Percentiles rank a stretch among this genome's conserved stretches.
Conservation (phyloP, 305 asterid genomes). For the Solanum aculeatissimum region DNA sequence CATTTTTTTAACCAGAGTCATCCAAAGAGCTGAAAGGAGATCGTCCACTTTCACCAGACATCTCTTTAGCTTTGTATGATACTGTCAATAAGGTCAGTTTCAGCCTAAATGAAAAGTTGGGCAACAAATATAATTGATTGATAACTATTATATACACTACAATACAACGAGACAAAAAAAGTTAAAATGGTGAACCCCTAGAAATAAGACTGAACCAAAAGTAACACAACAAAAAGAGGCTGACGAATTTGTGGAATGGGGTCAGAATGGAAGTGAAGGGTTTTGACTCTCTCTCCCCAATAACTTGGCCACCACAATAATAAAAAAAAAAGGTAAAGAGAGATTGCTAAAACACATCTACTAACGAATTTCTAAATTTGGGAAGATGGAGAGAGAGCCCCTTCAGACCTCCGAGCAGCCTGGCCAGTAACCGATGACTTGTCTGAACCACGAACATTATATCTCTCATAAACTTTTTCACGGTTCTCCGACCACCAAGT, state of each 20-base stretch:
- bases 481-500: slow-evolving; percentile 99
- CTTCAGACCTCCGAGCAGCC: slow-evolving; percentile 58
- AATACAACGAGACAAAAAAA: slow-evolving; percentile 15
- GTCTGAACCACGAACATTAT: slow-evolving; percentile 83
- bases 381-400: slow-evolving; percentile 58
- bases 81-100: too few species aligned
- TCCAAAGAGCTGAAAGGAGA: too few species aligned
- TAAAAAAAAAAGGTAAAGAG: slow-evolving; percentile 10
- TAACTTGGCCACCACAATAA: slow-evolving; percentile 10
- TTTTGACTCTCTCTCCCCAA: slow-evolving; percentile 18
- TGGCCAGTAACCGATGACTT: slow-evolving; percentile 68
- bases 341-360: background rate
- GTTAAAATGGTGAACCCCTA: slow-evolving; percentile 13
- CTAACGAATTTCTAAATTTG: slow-evolving; percentile 29
- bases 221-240: background rate
- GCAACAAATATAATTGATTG: slow-evolving; percentile 8
- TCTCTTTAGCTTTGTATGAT: too few species aligned
- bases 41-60: too few species aligned
- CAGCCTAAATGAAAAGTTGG: background rate
- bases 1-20: too few species aligned
- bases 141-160: slow-evolving; percentile 30
- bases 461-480: slow-evolving; percentile 76
- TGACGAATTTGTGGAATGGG: slow-evolving; percentile 6
- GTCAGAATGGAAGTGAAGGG: slow-evolving; percentile 14
- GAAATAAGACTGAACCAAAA: slow-evolving; percentile 7